phyloP scores from a whole-genome alignment of 441 rosid species.

The Metrosideros polymorpha region DNA sequence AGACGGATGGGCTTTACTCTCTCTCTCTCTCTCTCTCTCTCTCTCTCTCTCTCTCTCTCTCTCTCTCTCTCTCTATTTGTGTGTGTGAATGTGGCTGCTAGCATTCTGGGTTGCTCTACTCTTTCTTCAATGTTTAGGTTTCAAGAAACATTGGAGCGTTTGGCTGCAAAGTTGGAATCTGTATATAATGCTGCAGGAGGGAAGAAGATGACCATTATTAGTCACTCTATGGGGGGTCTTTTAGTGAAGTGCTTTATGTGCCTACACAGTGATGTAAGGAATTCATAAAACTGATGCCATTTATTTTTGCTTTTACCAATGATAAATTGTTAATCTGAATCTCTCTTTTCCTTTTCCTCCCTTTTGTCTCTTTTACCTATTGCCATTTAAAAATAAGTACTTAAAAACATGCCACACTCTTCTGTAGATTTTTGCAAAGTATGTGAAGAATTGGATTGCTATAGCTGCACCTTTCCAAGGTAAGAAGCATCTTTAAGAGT shows the following conservation, averaged over 20 bases:
- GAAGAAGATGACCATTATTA: constrained; percentile 77
- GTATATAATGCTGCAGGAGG: constrained; percentile 79
- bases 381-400: neutral
- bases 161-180: constrained; percentile 61
- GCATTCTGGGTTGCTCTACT: neutral
- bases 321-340: neutral
- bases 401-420: neutral
- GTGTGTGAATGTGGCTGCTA: neutral
- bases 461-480: constrained; percentile 94
- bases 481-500: constrained; percentile 13
- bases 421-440: constrained; percentile 70
- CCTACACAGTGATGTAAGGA: constrained; percentile 64
- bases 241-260: constrained; percentile 90
- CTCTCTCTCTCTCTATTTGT: neutral
- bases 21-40: neutral
- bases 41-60: neutral
- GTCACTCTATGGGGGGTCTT: constrained; percentile 98
- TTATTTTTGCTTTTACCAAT: neutral
- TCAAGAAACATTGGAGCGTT: constrained; percentile 52
- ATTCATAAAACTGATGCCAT: neutral
- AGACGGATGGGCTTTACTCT: neutral
- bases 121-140: constrained; percentile 30
- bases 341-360: neutral
- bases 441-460: constrained; percentile 91
- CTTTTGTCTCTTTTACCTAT: neutral